These are phyloP conservation scores for Rhipidocladum racemiflorum DNA, from an alignment of 176 grass and related monocot genomes.

Conservation along the genomic window DNA sequence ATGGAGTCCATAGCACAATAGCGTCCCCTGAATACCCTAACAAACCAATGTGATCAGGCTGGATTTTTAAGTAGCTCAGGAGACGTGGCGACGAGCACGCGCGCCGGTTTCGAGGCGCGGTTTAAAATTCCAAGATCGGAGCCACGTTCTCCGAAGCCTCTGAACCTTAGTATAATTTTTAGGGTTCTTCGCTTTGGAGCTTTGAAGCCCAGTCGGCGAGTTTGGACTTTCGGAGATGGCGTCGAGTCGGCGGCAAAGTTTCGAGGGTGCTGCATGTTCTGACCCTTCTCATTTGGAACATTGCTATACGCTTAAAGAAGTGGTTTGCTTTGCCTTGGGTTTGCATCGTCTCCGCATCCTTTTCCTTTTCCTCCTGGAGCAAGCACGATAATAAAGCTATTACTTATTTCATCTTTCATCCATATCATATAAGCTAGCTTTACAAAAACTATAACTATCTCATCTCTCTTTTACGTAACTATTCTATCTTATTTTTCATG, in stretches of 20 bases:
- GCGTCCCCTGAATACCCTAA: not conserved
- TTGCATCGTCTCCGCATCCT: too few species aligned
- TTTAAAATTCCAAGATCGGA: not conserved
- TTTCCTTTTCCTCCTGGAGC: too few species aligned
- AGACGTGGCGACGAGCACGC: constrained; percentile 12
- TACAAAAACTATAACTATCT: too few species aligned
- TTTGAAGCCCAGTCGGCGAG: not conserved
- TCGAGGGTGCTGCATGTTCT: not conserved
- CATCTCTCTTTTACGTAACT: too few species aligned
- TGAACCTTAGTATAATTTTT: too few species aligned
- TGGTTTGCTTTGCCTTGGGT: not conserved
- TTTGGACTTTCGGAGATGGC: not conserved
- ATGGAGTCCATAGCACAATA: not conserved
- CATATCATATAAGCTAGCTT: too few species aligned
- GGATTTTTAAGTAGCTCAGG: not conserved
- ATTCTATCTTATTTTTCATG: too few species aligned
- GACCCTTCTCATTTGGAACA: too few species aligned
- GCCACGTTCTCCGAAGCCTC: not conserved
- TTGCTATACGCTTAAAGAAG: not conserved
- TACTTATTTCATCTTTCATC: too few species aligned
- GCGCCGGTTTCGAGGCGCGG: not conserved
- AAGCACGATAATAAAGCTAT: too few species aligned
- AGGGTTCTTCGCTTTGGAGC: not conserved
- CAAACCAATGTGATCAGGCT: not conserved
- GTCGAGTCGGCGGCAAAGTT: not conserved